A percentile compares a stretch with the other conserved stretches of the same genome.
Conservation (phyloP, 345 rosid species). For the Salix suchowensis region DNA sequence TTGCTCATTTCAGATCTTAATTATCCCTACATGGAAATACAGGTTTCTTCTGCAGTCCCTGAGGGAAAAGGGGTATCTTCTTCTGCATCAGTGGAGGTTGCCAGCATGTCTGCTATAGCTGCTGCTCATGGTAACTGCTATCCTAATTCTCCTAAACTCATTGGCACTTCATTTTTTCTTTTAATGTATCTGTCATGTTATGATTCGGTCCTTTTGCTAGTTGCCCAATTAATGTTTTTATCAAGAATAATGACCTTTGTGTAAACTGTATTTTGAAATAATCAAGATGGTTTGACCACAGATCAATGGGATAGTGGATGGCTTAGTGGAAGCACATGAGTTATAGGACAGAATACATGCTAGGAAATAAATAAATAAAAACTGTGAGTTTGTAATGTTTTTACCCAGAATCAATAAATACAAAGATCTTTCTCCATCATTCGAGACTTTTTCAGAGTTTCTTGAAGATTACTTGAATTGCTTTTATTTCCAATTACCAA, state of each 20-base stretch:
- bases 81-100: constrained; percentile 97
- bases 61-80: constrained; percentile 99
- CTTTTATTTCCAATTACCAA: background rate
- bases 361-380: background rate
- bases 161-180: background rate
- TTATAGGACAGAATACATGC: background rate
- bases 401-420: background rate
- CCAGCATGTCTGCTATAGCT: constrained; percentile 95
- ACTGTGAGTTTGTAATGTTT: background rate
- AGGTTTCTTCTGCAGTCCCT: constrained; percentile 97
- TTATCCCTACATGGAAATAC: constrained; percentile 22
- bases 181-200: background rate
- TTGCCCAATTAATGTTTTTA: background rate
- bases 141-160: background rate
- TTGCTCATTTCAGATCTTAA: background rate
- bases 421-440: background rate
- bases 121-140: constrained; percentile 75
- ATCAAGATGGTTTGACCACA: background rate
- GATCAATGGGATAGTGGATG: background rate
- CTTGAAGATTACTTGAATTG: background rate
- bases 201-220: too few species aligned
- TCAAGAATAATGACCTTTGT: background rate
- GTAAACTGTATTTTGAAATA: background rate
- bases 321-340: background rate
- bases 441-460: background rate